Base-by-base conservation (phyloP, 2,329 filamentous ascomycete species). In the Graphium sp. region DNA sequence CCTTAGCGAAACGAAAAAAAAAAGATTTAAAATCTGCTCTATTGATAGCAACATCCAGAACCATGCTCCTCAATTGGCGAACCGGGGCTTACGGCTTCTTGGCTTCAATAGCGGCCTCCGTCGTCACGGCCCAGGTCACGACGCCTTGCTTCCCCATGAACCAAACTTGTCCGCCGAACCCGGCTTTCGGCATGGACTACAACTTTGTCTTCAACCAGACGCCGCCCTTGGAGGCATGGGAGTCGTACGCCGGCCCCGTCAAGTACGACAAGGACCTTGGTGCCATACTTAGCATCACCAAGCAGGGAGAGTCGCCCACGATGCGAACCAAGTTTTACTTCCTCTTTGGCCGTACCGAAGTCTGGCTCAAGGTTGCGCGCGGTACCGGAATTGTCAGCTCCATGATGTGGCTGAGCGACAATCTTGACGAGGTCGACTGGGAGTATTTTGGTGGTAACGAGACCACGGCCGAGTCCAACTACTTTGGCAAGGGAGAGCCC, bases 401-500 rank as follows among this genome's bases (percentile, higher is more conserved):
- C 35, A 74, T 91, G 43, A 85, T 92, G 46, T 64, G 87, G 49
- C 63, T 89, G 38, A 87, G 78, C 28, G 77, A 89, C 40, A 75
- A 84, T 41, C 62, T 87, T 10, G 84, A 92, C 47, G 82, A 92
- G 52, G 74, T 92, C 22, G 84, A 93, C 45, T 87, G 81, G 69
- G 81, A 89, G 46, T 79, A 81, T 44, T 62, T 83, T 33, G 81
- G 81, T 25, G 63, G 63, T 32, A 74, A 81, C 43, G 51, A 56
- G 31, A 67, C 60, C 11, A 52, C 62, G 19, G 76, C 68, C 7
- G 63, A 79, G 40, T 75, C 69, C 39, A 85, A 87, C 56, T 87
- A 76, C 53, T 87, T 79, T 41, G 75, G 79, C 47, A 83, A 85
- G 56, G 80, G 78, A 27, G 56, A 70, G 52, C 12, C 26, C 17